These are phyloP conservation scores for Phoma sp. DNA, from an alignment of 2,329 filamentous ascomycete species.

Conservation along the genomic window DNA sequence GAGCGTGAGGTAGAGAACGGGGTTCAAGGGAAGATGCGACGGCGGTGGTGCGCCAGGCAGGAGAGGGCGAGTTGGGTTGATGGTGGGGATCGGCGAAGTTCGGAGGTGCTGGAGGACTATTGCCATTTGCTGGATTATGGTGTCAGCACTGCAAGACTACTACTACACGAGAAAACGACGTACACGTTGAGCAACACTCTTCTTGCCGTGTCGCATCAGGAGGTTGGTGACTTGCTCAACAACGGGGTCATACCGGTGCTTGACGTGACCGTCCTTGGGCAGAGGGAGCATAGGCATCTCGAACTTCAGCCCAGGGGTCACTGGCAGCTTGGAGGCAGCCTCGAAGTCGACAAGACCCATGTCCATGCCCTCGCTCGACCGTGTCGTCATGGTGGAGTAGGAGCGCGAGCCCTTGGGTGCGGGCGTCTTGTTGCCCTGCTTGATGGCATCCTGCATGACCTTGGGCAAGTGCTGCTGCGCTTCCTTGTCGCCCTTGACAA, in stretches of 20 bases:
- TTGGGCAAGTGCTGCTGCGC: constrained; percentile 68
- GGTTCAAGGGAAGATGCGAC: constrained; percentile 83
- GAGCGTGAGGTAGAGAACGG: constrained; percentile 84
- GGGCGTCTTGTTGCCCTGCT: constrained; percentile 51
- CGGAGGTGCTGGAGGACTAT: constrained; percentile 83
- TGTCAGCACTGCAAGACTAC: constrained; percentile 5
- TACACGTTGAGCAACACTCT: constrained; percentile 88
- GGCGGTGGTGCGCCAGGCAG: constrained; percentile 79
- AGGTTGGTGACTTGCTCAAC: constrained; percentile 87
- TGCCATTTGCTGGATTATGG: constrained; percentile 74
- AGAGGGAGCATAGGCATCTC: constrained; percentile 72
- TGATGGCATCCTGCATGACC: constrained; percentile 67
- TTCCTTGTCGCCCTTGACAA: constrained; percentile 68
- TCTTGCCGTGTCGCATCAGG: constrained; percentile 90
- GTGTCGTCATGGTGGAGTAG: constrained; percentile 60
- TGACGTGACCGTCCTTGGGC: constrained; percentile 68
- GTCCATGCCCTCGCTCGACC: constrained; percentile 28
- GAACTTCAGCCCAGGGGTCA: constrained; percentile 73
- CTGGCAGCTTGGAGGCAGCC: constrained; percentile 25
- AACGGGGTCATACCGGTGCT: constrained; percentile 84
- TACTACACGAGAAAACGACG: constrained; percentile 35
- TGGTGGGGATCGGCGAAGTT: constrained; percentile 78
- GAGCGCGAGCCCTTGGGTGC: constrained; percentile 56
- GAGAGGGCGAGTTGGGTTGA: constrained; percentile 73
- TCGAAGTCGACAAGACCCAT: constrained; percentile 42